phyloP scores from a whole-genome alignment of 805 yeast species.

The Vanderwaltozyma yarrowii region DNA sequence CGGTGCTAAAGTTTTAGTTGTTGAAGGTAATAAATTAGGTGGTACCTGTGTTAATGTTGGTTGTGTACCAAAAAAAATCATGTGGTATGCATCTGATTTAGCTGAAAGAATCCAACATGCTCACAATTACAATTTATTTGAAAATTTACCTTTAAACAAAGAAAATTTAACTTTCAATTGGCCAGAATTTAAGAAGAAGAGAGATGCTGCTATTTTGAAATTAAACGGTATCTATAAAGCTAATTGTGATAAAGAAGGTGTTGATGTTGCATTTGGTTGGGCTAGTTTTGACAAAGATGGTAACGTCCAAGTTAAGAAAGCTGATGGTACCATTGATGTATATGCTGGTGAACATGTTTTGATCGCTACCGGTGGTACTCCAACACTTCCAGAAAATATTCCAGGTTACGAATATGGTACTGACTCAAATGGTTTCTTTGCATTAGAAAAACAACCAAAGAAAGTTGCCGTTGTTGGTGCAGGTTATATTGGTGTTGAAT shows the following conservation, averaged over 20 bases:
- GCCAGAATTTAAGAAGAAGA: conserved; percentile 68
- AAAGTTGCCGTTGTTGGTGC: conserved; percentile 94
- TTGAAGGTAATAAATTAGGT: conserved; percentile 79
- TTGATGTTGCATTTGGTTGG: conserved; percentile 76
- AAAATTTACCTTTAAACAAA: conserved; percentile 41
- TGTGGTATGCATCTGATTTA: conserved; percentile 96
- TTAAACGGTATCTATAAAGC: conserved; percentile 89
- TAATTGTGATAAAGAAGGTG: conserved; percentile 81
- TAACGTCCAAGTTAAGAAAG: conserved; percentile 65
- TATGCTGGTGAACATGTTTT: conserved; percentile 76
- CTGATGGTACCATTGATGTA: conserved; percentile 46
- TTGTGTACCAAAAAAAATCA: conserved; percentile 96
- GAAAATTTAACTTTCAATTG: conserved; percentile 63
- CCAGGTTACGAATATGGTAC: conserved; percentile 79
- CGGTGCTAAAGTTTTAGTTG: conserved; percentile 78
- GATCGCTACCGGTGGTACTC: conserved; percentile 89
- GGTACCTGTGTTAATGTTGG: conserved; percentile 99
- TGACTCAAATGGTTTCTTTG: conserved; percentile 86
- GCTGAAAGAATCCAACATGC: conserved; percentile 71
- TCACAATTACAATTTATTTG: conserved; percentile 69
- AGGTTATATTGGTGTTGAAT: conserved; percentile 94
- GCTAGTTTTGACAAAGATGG: conserved; percentile 67
- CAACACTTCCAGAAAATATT: conserved; percentile 54
- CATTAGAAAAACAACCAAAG: conserved; percentile 73
- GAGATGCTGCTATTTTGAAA: conserved; percentile 84